Percentiles rank a stretch among this genome's conserved stretches.
These are phyloP conservation scores for Pontederia crassipes DNA, from an alignment of 176 grass and related monocot genomes.

Conservation along the genomic window DNA sequence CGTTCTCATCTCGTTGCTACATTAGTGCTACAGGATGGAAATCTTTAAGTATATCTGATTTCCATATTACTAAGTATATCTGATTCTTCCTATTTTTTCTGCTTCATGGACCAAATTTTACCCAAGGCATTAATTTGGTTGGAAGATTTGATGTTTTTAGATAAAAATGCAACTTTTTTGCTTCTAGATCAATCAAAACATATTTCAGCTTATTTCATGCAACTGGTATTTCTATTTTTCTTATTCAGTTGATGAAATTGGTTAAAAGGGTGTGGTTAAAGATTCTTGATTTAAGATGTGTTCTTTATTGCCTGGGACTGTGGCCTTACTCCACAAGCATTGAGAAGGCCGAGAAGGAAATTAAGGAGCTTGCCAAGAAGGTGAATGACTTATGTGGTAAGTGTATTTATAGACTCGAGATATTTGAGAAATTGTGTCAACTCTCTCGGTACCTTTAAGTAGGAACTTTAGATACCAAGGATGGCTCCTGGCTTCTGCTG, in stretches of 20 bases:
- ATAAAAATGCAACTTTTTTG: too few species aligned
- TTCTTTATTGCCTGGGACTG: slow-evolving; percentile 34
- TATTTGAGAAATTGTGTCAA: not conserved
- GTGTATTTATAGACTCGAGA: not conserved
- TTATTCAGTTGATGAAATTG: not conserved
- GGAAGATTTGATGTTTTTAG: too few species aligned
- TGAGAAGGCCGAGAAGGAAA: slow-evolving; percentile 84
- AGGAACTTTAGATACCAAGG: not conserved
- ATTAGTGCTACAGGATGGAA: too few species aligned
- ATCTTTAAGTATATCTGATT: too few species aligned
- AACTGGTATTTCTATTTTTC: too few species aligned
- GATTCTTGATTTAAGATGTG: not conserved
- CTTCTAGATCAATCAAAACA: too few species aligned
- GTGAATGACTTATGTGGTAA: slow-evolving; percentile 79
- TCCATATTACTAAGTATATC: too few species aligned
- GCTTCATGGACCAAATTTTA: too few species aligned
- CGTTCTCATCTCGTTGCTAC: too few species aligned
- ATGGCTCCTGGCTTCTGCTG: not conserved
- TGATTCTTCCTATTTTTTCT: too few species aligned
- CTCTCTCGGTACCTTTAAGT: not conserved
- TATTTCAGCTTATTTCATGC: too few species aligned
- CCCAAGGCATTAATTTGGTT: too few species aligned
- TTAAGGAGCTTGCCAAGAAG: slow-evolving; percentile 72
- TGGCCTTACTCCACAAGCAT: slow-evolving; percentile 77
- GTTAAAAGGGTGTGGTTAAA: not conserved